Base-by-base conservation (phyloP, 2,329 filamentous ascomycete genomes). In the Fonsecaea nubica region DNA sequence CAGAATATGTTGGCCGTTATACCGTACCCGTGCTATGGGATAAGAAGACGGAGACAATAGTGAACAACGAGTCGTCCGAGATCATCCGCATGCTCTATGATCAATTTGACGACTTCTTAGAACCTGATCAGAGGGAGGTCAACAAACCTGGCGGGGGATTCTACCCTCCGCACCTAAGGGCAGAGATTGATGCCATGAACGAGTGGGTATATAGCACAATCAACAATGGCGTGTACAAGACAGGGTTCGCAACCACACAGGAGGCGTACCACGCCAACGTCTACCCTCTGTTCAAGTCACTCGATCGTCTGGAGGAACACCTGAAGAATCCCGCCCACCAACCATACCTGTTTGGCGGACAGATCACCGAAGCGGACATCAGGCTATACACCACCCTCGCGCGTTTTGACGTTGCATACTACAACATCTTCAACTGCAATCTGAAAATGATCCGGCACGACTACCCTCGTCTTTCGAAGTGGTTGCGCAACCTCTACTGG, bases 31-130 rank as follows among this genome's bases (percentile, higher is more conserved):
- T 91, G 30, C 82, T 96, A 59, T 96, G 90, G 80, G 92, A 96
- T 80, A 92, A 87, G 80, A 88, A 90, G 81, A 80, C 82, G 62
- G 85, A 88, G 74, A 86, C 83, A 8, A 93, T 96, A 73, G 92
- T 96, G 69, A 94, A 86, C 84, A 96, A 96, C 73, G 92, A 96
- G 83, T 92, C 90, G 77, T 90, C 87, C 72, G 92, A 96, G 81
- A 95, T 96, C 76, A 87, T 96, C 74, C 87, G 92, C 72, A 95
- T 96, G 90, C 81, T 96, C 62, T 90, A 90, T 74, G 83, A 82
- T 21, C 90, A 86, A 76, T 97, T 97, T 74, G 88, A 97, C 74
- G 83, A 85, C 58, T 76, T 90, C 35, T 76, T 92, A 30, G 84
- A 84, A 0, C 80, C 84, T 2, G 76, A 87, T 71, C 81, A 85